A percentile compares a stretch with the other conserved stretches of the same genome.
Evolutionary conservation across 768 basidiomycete genomes (phyloP).

Genomic region (Rhodotorula kratochvilovae): DNA sequence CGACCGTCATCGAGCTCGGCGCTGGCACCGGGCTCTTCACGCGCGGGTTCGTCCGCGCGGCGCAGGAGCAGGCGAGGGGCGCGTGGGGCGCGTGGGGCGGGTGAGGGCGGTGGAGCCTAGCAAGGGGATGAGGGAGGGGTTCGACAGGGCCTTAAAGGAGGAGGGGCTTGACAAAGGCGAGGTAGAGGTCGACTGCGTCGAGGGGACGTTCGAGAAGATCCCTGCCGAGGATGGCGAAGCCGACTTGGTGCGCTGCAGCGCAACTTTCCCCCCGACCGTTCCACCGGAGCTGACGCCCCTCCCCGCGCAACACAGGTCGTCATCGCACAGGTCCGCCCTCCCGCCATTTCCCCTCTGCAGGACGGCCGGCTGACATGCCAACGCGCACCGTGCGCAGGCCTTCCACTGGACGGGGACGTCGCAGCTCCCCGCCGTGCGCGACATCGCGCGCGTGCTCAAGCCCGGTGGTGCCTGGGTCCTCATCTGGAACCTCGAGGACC

Average conservation of each 20-base stretch:
- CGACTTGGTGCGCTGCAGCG: conserved; percentile 59
- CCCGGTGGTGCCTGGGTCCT: conserved; percentile 66
- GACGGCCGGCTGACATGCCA: no score
- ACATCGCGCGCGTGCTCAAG: conserved; percentile 76
- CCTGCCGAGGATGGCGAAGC: conserved; percentile 65
- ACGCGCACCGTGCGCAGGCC: conserved; percentile 62
- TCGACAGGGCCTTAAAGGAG: conserved; percentile 51
- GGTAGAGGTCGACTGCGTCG: conserved; percentile 52
- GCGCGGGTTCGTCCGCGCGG: conserved; percentile 49
- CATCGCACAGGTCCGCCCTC: conserved; percentile 4
- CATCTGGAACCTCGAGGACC: conserved; percentile 89
- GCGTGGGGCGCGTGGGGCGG: conserved; percentile 34
- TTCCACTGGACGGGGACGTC: conserved; percentile 86
- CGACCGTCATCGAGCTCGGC: conserved; percentile 45
- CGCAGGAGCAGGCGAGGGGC: conserved; percentile 46
- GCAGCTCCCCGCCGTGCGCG: conserved; percentile 63
- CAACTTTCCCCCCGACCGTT: no score
- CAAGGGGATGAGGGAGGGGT: conserved; percentile 74
- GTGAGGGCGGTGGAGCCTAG: conserved; percentile 74
- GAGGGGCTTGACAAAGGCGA: not conserved
- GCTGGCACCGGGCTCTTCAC: conserved; percentile 39
- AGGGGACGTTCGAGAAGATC: conserved; percentile 68
- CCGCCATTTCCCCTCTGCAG: not conserved
- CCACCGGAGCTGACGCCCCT: conserved; percentile 51
- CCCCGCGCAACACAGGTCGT: conserved; percentile 14